phyloP scores from a whole-genome alignment of 306 rosid species.

The Mimosa pudica region DNA sequence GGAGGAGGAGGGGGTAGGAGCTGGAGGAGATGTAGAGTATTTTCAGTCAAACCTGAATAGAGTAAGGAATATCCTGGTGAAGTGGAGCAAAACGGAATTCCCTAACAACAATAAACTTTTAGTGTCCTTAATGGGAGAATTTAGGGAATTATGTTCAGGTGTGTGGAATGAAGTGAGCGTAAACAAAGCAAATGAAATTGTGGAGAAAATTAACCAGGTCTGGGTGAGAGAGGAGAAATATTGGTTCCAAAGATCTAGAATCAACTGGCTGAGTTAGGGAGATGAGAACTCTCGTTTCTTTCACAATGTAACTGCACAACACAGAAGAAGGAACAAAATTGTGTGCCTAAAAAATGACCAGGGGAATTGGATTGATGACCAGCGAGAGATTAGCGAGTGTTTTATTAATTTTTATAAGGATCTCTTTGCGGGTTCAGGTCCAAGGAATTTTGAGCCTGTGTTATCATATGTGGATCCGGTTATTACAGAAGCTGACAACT shows the following conservation, averaged over 20 bases:
- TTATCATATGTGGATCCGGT: neutral
- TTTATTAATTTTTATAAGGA: too few species aligned
- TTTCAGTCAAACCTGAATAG: too few species aligned
- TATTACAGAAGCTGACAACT: neutral
- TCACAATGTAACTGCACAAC: neutral
- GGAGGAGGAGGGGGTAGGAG: rapidly evolving
- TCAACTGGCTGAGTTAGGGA: neutral
- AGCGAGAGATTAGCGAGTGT: neutral
- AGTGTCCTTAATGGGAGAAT: neutral
- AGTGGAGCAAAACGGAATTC: neutral
- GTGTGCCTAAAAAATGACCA: neutral
- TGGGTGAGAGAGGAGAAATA: neutral
- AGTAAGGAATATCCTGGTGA: neutral
- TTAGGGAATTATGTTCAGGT: neutral
- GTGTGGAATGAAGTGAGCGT: neutral
- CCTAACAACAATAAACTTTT: neutral
- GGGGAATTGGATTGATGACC: neutral
- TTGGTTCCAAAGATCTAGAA: neutral
- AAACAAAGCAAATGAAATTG: neutral
- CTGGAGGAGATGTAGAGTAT: too few species aligned
- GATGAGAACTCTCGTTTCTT: neutral
- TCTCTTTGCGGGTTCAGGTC: too few species aligned
- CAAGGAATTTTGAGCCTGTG: neutral
- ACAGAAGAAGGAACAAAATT: neutral
- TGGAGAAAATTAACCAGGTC: too few species aligned